Evolutionary conservation across 352 stramenopile genomes (phyloP).

Genomic region (Pythium sp.): DNA sequence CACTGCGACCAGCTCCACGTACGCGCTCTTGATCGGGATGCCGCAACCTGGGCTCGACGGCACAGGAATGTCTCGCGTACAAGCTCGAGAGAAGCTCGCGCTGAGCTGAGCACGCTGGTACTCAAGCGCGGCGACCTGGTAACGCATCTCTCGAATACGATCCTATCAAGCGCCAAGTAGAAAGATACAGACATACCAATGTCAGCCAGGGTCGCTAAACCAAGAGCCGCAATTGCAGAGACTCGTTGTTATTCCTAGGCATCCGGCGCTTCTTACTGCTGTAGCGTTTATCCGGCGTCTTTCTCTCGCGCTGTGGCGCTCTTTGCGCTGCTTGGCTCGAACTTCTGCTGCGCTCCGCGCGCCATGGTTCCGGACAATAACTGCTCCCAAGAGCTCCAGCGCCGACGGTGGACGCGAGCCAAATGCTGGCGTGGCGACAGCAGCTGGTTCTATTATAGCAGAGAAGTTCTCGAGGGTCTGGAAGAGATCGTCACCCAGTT

Average conservation of each 20-base stretch:
- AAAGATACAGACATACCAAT: neutral
- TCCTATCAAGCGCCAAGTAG: neutral
- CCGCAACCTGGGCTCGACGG: neutral
- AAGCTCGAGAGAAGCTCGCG: neutral
- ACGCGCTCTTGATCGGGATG: neutral
- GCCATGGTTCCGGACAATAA: neutral
- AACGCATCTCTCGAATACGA: neutral
- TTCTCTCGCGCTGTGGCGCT: neutral
- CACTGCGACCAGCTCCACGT: neutral
- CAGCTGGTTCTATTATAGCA: too few species aligned
- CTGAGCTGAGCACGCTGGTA: neutral
- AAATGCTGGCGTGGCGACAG: neutral
- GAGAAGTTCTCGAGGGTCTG: neutral
- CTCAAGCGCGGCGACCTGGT: neutral
- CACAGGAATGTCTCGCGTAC: neutral
- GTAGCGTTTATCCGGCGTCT: neutral
- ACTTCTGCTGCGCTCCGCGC: neutral
- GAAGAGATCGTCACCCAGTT: neutral
- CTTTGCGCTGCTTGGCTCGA: neutral
- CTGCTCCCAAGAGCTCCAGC: neutral
- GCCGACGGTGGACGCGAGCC: neutral
- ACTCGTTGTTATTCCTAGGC: neutral
- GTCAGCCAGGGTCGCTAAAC: neutral
- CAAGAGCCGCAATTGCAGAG: neutral
- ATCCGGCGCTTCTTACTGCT: neutral